A percentile compares a stretch with the other conserved stretches of the same genome.
Evolutionary conservation across 202 grass and related monocot species (phyloP).

Genomic region (Panicum virgatum): DNA sequence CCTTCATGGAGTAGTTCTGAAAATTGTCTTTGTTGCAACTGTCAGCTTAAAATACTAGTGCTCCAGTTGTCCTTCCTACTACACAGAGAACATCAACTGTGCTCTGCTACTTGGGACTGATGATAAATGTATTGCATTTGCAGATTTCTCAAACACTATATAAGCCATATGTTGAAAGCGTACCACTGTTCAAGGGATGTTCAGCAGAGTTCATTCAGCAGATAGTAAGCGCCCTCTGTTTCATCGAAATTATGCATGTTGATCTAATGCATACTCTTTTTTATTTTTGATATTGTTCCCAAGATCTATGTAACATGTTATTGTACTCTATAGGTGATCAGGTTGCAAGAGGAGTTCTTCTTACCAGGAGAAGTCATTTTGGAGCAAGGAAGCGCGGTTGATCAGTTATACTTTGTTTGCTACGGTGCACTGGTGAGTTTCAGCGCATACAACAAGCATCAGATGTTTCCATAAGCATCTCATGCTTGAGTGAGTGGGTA

Average conservation of each 20-base stretch:
- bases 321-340: conserved; percentile 57
- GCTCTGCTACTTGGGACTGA: not conserved
- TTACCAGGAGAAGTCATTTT: conserved; percentile 91
- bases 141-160: conserved; percentile 96
- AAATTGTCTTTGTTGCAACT: not conserved
- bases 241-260: not conserved
- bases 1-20: not conserved
- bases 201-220: conserved; percentile 96
- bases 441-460: not conserved
- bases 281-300: not conserved
- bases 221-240: conserved; percentile 62
- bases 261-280: not conserved
- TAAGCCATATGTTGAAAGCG: conserved; percentile 71
- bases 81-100: not conserved
- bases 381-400: conserved; percentile 86
- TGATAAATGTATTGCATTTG: not conserved
- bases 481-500: not conserved
- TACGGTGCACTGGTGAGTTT: conserved; percentile 72
- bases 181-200: conserved; percentile 81
- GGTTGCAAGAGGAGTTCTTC: conserved; percentile 95
- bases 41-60: not conserved
- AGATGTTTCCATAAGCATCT: not conserved
- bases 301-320: conserved; percentile 17
- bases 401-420: conserved; percentile 95
- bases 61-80: not conserved